phyloP scores from a whole-genome alignment of 2,329 filamentous ascomycete species.

The Hypoxylon sp. region DNA sequence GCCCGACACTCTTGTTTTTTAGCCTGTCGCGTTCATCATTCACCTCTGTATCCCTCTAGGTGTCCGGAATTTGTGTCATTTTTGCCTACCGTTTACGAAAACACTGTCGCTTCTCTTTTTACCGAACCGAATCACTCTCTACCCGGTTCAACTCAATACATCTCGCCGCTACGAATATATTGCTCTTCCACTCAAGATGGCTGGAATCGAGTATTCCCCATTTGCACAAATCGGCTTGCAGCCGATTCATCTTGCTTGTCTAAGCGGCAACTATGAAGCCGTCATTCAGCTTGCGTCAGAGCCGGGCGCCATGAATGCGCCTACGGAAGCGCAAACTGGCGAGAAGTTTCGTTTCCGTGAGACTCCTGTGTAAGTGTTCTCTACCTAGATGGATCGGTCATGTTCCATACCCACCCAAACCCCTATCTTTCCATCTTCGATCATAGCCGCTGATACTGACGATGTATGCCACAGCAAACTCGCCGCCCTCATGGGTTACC shows the following conservation, averaged over 20 bases:
- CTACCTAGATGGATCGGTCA: not conserved
- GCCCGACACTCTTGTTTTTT: no score
- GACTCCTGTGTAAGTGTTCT: constrained; percentile 25
- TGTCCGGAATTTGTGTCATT: no score
- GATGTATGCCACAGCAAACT: constrained; percentile 22
- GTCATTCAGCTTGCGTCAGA: constrained; percentile 11
- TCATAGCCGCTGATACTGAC: not conserved
- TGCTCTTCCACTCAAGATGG: no score
- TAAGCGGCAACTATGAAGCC: constrained; percentile 25
- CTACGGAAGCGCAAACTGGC: constrained; percentile 14
- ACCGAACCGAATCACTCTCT: no score
- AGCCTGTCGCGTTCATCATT: no score
- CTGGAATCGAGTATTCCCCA: no score
- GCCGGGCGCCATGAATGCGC: constrained; percentile 9
- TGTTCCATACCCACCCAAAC: no score
- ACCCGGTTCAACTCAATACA: no score
- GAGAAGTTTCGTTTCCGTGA: constrained; percentile 18
- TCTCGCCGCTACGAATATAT: no score
- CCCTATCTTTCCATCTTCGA: not conserved
- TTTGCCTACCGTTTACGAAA: no score
- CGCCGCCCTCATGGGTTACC: constrained; percentile 36
- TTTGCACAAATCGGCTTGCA: constrained; percentile 26
- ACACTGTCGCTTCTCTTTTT: no score
- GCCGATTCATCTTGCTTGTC: constrained; percentile 29
- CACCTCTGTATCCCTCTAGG: no score